phyloP scores from a whole-genome alignment of 202 grass and related monocot species.

The Zizania palustris region DNA sequence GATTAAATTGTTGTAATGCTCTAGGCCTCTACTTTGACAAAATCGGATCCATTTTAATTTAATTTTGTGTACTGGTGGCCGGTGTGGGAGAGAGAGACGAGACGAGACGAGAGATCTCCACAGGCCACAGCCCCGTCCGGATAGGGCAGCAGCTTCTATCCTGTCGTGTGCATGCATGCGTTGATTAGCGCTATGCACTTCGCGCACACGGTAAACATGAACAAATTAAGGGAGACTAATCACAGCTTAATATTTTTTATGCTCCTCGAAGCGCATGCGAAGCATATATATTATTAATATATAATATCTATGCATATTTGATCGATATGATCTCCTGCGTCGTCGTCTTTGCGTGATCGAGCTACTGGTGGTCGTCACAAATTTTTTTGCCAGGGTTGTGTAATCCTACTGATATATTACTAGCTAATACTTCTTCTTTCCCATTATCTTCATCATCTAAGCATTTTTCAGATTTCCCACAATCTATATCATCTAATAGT shows the following conservation, averaged over 20 bases:
- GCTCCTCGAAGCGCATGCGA: not conserved
- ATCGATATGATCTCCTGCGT: conserved; percentile 3
- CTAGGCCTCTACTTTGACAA: conserved; percentile 32
- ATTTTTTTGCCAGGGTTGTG: not conserved
- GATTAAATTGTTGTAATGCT: not conserved
- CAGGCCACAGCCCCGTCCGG: not conserved
- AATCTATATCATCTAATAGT: too few species aligned
- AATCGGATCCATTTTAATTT: conserved; percentile 22
- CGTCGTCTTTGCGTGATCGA: conserved; percentile 39
- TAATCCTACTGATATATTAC: not conserved
- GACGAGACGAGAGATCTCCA: conserved; percentile 12
- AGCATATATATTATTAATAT: not conserved
- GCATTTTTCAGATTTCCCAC: too few species aligned
- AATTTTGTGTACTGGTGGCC: too few species aligned
- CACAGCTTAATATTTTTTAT: not conserved
- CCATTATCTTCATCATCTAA: too few species aligned
- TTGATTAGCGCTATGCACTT: not conserved
- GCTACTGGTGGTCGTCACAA: not conserved
- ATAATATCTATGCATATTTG: not conserved
- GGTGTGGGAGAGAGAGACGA: too few species aligned
- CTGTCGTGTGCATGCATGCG: conserved; percentile 34
- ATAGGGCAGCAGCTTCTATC: conserved; percentile 32
- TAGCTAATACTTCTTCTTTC: too few species aligned
- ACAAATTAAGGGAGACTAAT: not conserved
- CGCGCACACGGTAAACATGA: not conserved